A percentile compares a stretch with the other conserved stretches of the same genome.
phyloP scores from a whole-genome alignment of 108 stramenopile genomes.

The Fistulifera solaris region DNA sequence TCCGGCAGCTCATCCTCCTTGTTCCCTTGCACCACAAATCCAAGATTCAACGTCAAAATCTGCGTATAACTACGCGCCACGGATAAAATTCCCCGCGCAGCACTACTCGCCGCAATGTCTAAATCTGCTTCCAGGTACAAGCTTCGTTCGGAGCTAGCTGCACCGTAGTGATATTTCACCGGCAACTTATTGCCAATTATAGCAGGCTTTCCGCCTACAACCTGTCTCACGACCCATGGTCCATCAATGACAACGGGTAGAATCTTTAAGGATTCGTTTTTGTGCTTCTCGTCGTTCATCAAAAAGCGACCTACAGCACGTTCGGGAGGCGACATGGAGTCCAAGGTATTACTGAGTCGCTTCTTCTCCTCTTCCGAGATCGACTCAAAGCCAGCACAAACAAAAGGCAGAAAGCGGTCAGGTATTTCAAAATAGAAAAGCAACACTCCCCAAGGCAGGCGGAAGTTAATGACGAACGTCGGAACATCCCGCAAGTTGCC shows the following conservation, averaged over 20 bases:
- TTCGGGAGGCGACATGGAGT: conserved; percentile 39
- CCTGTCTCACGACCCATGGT: conserved; percentile 73
- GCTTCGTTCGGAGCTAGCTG: conserved; percentile 31
- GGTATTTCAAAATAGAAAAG: conserved; percentile 80
- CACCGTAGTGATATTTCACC: conserved; percentile 44
- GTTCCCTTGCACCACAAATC: conserved; percentile 75
- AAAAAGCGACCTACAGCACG: conserved; percentile 49
- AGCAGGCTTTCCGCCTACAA: conserved; percentile 77
- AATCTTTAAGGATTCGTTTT: conserved; percentile 57
- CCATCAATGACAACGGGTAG: conserved; percentile 75
- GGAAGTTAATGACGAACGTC: conserved; percentile 84
- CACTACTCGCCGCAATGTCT: conserved; percentile 72
- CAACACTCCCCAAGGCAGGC: conserved; percentile 83
- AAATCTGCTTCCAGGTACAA: conserved; percentile 77
- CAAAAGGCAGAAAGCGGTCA: conserved; percentile 51
- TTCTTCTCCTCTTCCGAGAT: conserved; percentile 26
- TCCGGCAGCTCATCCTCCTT: conserved; percentile 68
- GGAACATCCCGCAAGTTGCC: conserved; percentile 61
- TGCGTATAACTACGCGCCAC: conserved; percentile 67
- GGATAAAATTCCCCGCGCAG: conserved; percentile 76
- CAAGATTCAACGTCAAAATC: conserved; percentile 68
- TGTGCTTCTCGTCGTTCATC: conserved; percentile 35
- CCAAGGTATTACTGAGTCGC: conserved; percentile 23
- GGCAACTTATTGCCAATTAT: conserved; percentile 71
- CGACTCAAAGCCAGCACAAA: conserved; percentile 28